Evolutionary conservation across 192 early-diverging fungal species (phyloP).

Genomic region (Phlyctochytrium arcticum): DNA sequence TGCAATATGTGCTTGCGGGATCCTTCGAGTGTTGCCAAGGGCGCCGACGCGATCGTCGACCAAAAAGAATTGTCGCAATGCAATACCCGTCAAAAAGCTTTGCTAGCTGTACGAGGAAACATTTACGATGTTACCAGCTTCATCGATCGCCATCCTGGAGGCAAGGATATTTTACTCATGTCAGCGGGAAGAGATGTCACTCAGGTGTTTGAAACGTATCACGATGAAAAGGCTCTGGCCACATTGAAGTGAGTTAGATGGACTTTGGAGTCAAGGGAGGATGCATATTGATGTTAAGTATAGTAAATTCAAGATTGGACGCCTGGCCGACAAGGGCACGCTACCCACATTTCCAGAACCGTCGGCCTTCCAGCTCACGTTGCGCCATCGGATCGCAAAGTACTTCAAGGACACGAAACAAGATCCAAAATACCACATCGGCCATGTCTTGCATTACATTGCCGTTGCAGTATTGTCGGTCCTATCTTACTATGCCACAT

Average conservation of each 20-base stretch:
- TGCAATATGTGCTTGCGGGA: too few relatives aligned
- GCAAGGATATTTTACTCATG: constrained; percentile 29
- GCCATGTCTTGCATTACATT: constrained; percentile 46
- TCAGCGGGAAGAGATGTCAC: constrained; percentile 68
- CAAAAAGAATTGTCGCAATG: constrained; percentile 30
- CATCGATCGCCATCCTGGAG: constrained; percentile 47
- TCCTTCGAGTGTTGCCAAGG: too few relatives aligned
- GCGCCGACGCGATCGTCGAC: not conserved
- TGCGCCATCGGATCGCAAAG: constrained; percentile 48
- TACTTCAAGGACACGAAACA: constrained; percentile 41
- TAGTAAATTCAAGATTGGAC: constrained; percentile 29
- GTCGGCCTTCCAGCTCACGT: constrained; percentile 37
- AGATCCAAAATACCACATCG: constrained; percentile 43
- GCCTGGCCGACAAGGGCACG: not conserved
- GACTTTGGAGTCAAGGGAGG: not conserved
- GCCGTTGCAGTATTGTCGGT: constrained; percentile 37
- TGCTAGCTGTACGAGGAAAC: constrained; percentile 35
- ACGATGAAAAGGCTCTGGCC: constrained; percentile 28
- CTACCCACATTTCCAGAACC: constrained; percentile 23
- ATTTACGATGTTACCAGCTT: constrained; percentile 54
- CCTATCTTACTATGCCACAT: constrained; percentile 41
- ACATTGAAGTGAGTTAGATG: constrained; percentile 2
- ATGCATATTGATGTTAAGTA: not conserved
- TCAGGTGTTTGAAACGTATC: constrained; percentile 57
- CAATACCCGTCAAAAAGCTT: constrained; percentile 40